Conservation (phyloP, 2,329 filamentous ascomycete genomes). For the Penicillium vulpinum region DNA sequence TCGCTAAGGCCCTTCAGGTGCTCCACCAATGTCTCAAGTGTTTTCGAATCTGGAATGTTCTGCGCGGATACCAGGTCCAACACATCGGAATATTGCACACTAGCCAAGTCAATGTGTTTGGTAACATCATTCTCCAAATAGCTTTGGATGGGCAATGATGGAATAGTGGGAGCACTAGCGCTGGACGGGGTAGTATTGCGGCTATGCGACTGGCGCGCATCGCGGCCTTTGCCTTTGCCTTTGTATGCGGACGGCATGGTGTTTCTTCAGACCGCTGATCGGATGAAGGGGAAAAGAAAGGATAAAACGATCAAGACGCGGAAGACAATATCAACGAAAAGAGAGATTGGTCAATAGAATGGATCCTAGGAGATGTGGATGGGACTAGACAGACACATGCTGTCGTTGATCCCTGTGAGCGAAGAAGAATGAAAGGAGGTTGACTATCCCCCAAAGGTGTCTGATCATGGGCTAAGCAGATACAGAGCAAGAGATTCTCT, state of each 20-base stretch:
- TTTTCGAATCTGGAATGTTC: constrained; percentile 50
- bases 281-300: not conserved
- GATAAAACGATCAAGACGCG: not conserved
- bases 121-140: constrained; percentile 57
- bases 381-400: constrained; percentile 17
- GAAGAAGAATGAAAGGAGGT: not conserved
- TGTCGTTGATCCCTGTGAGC: constrained; percentile 6
- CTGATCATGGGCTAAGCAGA: not conserved
- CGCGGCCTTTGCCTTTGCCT: constrained; percentile 56
- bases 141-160: constrained; percentile 41
- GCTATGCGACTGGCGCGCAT: constrained; percentile 56
- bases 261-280: not conserved
- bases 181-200: constrained; percentile 65
- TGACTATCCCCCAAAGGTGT: not conserved
- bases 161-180: constrained; percentile 48
- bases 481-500: not conserved
- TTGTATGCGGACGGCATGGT: constrained; percentile 49
- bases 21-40: constrained; percentile 52
- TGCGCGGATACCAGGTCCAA: constrained; percentile 56
- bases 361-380: constrained; percentile 12
- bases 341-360: constrained; percentile 6
- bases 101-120: constrained; percentile 50
- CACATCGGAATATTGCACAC: constrained; percentile 58
- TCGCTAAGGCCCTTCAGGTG: constrained; percentile 59
- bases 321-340: constrained; percentile 1